A percentile compares a stretch with the other conserved stretches of the same genome.
These are phyloP conservation scores for Pythium volutum DNA, from an alignment of 352 stramenopile species.

Conservation along the genomic window DNA sequence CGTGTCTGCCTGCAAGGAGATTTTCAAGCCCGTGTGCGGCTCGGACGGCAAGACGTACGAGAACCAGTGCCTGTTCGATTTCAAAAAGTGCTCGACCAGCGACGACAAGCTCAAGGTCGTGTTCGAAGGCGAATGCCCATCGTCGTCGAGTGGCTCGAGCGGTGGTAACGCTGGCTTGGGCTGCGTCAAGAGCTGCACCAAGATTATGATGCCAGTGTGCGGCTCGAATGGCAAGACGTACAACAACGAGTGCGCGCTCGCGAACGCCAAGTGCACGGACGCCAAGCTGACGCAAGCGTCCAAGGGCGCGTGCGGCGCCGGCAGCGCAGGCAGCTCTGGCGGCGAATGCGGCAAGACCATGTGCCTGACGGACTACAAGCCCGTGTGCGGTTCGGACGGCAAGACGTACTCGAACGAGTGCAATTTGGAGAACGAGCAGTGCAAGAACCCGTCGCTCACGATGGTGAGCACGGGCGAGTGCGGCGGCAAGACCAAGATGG, in stretches of 20 bases:
- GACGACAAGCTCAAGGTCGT: conserved; percentile 21
- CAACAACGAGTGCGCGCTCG: conserved; percentile 25
- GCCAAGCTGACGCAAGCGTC: conserved; percentile 8
- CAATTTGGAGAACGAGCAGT: conserved; percentile 19
- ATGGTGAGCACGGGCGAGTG: conserved; percentile 15
- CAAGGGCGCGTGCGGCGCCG: conserved; percentile 14
- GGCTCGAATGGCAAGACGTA: conserved; percentile 32
- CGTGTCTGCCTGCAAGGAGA: conserved; percentile 18
- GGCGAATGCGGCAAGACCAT: not conserved
- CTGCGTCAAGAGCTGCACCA: conserved; percentile 17
- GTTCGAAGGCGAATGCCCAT: conserved; percentile 15
- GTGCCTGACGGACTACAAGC: conserved; percentile 14
- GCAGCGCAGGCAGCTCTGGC: conserved; percentile 1
- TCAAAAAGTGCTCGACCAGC: conserved; percentile 25
- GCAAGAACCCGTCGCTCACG: conserved; percentile 14
- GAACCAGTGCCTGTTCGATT: conserved; percentile 28
- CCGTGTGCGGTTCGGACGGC: conserved; percentile 45
- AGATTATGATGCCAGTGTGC: conserved; percentile 24
- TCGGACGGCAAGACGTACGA: conserved; percentile 30
- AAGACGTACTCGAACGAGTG: conserved; percentile 50
- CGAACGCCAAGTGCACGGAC: conserved; percentile 20
- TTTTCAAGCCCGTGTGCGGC: conserved; percentile 30
- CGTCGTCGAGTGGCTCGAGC: conserved; percentile 3
- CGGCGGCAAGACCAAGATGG: not conserved
- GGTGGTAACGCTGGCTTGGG: not conserved